Evolutionary conservation across 2,329 filamentous ascomycete species (phyloP).

Genomic region (Plectosphaerella plurivora): DNA sequence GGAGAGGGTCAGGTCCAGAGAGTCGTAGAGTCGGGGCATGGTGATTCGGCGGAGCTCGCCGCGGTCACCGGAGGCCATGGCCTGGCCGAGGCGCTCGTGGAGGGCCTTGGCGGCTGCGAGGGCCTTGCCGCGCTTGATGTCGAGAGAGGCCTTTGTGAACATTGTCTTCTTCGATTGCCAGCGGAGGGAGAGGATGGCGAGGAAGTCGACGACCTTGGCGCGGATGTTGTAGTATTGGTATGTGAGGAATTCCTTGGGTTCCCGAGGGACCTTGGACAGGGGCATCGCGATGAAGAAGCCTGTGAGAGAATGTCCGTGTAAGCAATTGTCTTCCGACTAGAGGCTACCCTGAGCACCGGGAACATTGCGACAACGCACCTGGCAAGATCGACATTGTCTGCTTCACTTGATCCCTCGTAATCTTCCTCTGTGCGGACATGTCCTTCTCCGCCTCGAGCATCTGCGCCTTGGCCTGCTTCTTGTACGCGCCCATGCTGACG

Average conservation of each 20-base stretch:
- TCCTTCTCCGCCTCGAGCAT: constrained; percentile 25
- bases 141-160: constrained; percentile 35
- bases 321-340: too few relatives aligned
- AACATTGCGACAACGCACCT: constrained; percentile 5
- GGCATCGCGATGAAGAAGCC: constrained; percentile 45
- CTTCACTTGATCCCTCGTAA: too few relatives aligned
- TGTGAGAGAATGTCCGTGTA: too few relatives aligned
- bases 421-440: constrained; percentile 25
- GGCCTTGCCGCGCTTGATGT: constrained; percentile 34
- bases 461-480: constrained; percentile 21
- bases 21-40: constrained; percentile 43
- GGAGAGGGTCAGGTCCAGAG: constrained; percentile 50
- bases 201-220: constrained; percentile 27
- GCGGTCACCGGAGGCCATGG: constrained; percentile 55
- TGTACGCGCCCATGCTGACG: neutral
- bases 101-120: constrained; percentile 52
- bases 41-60: constrained; percentile 48
- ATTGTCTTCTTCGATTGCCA: constrained; percentile 40
- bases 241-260: constrained; percentile 19
- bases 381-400: neutral
- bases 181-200: constrained; percentile 31
- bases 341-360: too few relatives aligned
- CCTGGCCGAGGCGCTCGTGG: constrained; percentile 57
- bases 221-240: constrained; percentile 33
- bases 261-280: constrained; percentile 25